These are phyloP conservation scores for Polyplosphaeria fusca DNA, from an alignment of 495 filamentous ascomycete genomes.

Conservation along the genomic window DNA sequence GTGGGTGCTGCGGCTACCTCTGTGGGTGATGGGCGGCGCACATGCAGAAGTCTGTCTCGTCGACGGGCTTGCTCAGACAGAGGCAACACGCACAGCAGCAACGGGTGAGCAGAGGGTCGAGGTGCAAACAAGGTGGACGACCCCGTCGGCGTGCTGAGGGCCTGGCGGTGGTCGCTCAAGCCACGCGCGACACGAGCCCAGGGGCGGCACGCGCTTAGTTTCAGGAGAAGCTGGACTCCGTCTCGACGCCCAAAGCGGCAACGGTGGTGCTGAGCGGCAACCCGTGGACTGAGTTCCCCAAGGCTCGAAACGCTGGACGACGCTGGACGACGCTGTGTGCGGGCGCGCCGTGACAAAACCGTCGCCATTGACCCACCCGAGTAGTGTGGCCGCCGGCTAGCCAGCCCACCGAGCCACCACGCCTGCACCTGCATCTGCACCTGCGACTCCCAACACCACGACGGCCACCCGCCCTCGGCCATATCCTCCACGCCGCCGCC, in stretches of 20 bases:
- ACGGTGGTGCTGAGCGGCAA: too few species aligned
- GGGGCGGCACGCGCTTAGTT: conserved; percentile 3
- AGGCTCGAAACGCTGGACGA: background rate
- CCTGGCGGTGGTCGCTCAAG: conserved; percentile 7
- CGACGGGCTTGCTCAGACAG: background rate
- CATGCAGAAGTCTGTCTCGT: background rate
- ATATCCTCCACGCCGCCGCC: background rate
- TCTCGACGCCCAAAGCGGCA: conserved; percentile 15
- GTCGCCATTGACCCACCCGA: too few species aligned
- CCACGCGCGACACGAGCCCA: conserved; percentile 6
- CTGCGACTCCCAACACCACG: background rate
- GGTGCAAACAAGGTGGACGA: conserved; percentile 8
- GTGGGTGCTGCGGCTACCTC: background rate
- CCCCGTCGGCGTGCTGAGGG: background rate
- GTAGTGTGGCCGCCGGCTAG: background rate
- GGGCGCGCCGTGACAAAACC: too few species aligned
- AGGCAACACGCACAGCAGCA: background rate
- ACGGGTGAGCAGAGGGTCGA: conserved; percentile 1
- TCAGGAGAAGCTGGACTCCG: conserved; percentile 13
- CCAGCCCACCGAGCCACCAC: background rate
- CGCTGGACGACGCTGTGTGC: too few species aligned
- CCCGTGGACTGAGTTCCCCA: background rate
- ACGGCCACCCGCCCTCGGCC: background rate
- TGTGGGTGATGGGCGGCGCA: background rate
- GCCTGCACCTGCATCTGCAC: background rate